Base-by-base conservation (phyloP, 768 basidiomycete species). In the Lactifluus volemus region DNA sequence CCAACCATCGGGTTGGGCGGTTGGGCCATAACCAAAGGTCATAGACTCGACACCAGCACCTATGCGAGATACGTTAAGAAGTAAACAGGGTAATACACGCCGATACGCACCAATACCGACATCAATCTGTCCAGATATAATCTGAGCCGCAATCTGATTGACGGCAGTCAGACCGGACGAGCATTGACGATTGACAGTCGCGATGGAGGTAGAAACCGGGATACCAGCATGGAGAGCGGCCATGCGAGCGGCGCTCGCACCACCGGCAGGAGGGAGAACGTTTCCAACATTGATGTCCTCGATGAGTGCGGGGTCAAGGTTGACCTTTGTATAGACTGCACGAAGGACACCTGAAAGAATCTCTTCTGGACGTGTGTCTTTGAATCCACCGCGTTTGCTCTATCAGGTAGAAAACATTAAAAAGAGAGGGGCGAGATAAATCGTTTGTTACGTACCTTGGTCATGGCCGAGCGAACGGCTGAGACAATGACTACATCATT, bases 21-120 rank as follows among this genome's bases (percentile, higher is more conserved):
- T 73, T 32, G 81, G 72, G 32, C 88, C 88, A 72, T 78, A 90
- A 36, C 87, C 87, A 68, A 81, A 79, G 0, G 89, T 88, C 94
- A 97, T 97, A 59, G 85, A 88, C 75, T 97, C 92, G 17, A 91
- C 89, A 61, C 92, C 93, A 45, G 90, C 85, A 71, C 87, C 87
- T 89, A 59, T 2, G 7, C 36, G 42, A 55, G 30, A 38, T 14
- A 39, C 1, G 41, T 49, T 14, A 55, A 21, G 10, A 38, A 8
- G 38, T 38, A 10, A 12, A 39, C n/a, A 8, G 25, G 19, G 15
- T 21, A 34, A 34, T 8, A 54, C 30, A 49, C 4, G 4, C 12
- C 3, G 9, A 41, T 30, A 67, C 84, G 63, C 68, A 86, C 91
- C 92, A 55, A 96, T 89, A 45, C 93, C 93, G 66, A 95, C 84